phyloP scores from a whole-genome alignment of 768 basidiomycete genomes.

The Trametes villosa region DNA sequence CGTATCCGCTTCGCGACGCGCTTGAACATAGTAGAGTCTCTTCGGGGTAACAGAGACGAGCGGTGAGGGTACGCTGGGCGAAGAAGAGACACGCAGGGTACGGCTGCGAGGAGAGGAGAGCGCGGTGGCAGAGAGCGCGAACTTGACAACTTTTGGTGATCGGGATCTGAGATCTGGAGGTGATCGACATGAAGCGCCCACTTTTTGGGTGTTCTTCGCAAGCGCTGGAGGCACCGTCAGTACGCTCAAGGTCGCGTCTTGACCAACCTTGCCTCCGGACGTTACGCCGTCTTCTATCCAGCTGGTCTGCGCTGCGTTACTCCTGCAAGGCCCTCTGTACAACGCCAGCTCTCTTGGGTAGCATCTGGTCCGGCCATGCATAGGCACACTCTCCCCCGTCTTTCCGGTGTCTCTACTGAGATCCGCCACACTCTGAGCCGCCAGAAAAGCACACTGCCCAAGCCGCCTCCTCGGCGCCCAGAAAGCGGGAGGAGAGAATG shows the following conservation, averaged over 20 bases:
- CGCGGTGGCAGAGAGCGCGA: background rate
- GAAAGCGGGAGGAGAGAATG: too few species aligned
- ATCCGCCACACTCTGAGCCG: background rate
- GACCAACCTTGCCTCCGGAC: too few species aligned
- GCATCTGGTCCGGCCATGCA: too few species aligned
- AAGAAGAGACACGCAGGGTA: background rate
- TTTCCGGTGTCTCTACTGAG: background rate
- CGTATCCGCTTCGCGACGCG: conserved; percentile 69
- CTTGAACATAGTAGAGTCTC: conserved; percentile 67
- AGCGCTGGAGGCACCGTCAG: too few species aligned
- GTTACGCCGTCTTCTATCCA: too few species aligned
- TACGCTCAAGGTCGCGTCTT: too few species aligned
- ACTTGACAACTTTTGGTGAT: background rate
- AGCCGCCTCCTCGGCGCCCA: too few species aligned
- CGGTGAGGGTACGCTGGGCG: background rate
- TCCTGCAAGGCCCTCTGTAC: too few species aligned
- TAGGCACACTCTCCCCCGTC: conserved; percentile 1
- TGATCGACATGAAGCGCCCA: conserved; percentile 13
- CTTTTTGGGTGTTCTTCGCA: background rate
- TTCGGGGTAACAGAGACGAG: conserved; percentile 38
- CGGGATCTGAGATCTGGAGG: conserved; percentile 8
- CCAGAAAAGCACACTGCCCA: background rate
- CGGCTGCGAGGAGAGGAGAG: background rate
- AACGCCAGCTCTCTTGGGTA: too few species aligned
- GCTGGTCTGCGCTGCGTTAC: too few species aligned